These are phyloP conservation scores for Aureobasidium sp. DNA, from an alignment of 2,329 filamentous ascomycete species.

Conservation along the genomic window DNA sequence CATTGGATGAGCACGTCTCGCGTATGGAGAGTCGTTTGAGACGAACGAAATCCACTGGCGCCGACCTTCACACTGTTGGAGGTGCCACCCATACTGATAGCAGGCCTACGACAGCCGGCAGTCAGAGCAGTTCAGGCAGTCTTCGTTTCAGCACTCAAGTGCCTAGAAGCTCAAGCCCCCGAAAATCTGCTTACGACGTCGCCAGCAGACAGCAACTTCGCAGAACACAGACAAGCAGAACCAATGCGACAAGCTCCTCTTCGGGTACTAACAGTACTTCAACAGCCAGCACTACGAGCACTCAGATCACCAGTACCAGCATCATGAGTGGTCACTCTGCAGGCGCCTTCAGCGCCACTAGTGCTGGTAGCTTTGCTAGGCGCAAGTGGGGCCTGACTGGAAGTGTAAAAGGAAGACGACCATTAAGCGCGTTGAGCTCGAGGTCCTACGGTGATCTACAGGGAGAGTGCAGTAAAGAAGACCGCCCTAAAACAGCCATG, in stretches of 20 bases:
- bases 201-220: conserved; percentile 57
- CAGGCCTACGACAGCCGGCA: conserved; percentile 24
- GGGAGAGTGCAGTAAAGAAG: conserved; percentile 1
- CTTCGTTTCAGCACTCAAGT: conserved; percentile 15
- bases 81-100: conserved; percentile 29
- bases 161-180: conserved; percentile 31
- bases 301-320: conserved; percentile 72
- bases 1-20: conserved; percentile 79
- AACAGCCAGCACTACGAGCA: conserved; percentile 53
- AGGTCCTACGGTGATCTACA: conserved; percentile 18
- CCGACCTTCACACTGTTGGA: conserved; percentile 14
- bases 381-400: conserved; percentile 50
- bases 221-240: conserved; percentile 83
- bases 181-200: conserved; percentile 75
- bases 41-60: conserved; percentile 53
- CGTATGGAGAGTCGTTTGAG: conserved; percentile 81
- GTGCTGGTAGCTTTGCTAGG: conserved; percentile 84
- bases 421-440: conserved; percentile 18
- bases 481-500: conserved; percentile 10
- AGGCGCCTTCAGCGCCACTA: conserved; percentile 86
- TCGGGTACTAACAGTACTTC: conserved; percentile 57
- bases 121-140: conserved; percentile 2
- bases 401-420: conserved; percentile 29
- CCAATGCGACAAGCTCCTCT: conserved; percentile 65
- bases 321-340: conserved; percentile 93